phyloP scores from a whole-genome alignment of 352 stramenopile species.

The Pythium scleroteichum region DNA sequence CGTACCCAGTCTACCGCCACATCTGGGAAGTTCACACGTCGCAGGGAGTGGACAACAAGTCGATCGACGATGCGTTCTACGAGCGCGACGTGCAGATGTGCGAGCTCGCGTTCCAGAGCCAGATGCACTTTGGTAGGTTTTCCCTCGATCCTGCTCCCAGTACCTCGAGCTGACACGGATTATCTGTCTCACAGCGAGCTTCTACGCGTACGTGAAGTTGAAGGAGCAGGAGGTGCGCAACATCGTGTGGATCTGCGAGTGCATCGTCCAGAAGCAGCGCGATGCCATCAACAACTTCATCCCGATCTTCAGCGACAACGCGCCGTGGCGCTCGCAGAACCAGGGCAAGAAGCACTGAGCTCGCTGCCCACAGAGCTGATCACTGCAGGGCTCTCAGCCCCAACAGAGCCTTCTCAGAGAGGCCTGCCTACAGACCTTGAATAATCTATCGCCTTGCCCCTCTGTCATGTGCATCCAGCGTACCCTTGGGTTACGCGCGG shows the following conservation, averaged over 20 bases:
- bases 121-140: constrained; percentile 97
- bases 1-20: constrained; percentile 95
- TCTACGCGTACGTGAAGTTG: constrained; percentile 99
- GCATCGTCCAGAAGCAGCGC: constrained; percentile 98
- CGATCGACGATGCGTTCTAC: constrained; percentile 99
- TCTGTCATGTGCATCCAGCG: no score
- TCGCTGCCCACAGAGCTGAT: not conserved
- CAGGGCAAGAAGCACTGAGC: constrained; percentile 59
- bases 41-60: constrained; percentile 94
- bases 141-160: not conserved
- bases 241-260: constrained; percentile 99
- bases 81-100: constrained; percentile 98
- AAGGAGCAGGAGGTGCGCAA: constrained; percentile 99
- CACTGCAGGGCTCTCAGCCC: not conserved
- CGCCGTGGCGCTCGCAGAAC: constrained; percentile 87
- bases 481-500: not conserved
- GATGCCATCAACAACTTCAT: constrained; percentile 99
- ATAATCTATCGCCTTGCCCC: constrained; percentile 5
- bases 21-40: constrained; percentile 97
- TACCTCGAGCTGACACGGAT: not conserved
- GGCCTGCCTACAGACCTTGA: not conserved
- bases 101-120: constrained; percentile 98
- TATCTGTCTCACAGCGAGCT: constrained; percentile 51
- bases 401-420: not conserved
- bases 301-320: constrained; percentile 96